Evolutionary conservation across 441 rosid species (phyloP).

Genomic region (Arabidopsis lyrata): DNA sequence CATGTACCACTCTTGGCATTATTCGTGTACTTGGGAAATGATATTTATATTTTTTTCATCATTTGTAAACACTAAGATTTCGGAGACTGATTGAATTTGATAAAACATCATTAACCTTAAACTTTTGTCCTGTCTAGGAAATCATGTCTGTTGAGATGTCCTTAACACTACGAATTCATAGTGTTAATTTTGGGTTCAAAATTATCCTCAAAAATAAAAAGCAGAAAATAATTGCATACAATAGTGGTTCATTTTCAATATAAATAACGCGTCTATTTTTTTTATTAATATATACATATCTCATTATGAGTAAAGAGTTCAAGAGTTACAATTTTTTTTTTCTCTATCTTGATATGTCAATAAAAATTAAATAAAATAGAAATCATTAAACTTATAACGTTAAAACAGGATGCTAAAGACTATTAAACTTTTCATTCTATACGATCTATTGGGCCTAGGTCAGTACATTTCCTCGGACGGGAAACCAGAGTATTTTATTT

Average conservation of each 20-base stretch:
- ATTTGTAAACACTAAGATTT: slow-evolving; percentile 15
- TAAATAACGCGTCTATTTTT: not conserved
- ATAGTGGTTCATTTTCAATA: not conserved
- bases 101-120: slow-evolving; percentile 2
- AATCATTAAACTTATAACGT: too few relatives aligned
- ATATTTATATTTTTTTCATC: slow-evolving; percentile 25
- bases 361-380: not conserved
- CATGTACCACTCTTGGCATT: slow-evolving; percentile 37
- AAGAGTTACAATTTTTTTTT: not conserved
- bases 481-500: too few relatives aligned
- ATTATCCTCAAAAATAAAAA: not conserved
- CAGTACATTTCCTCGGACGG: too few relatives aligned
- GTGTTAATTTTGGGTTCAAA: not conserved
- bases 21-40: slow-evolving; percentile 38
- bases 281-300: too few relatives aligned
- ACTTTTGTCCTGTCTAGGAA: slow-evolving; percentile 7
- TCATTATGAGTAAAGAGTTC: not conserved
- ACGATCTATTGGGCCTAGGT: too few relatives aligned
- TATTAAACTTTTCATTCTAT: too few relatives aligned
- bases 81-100: slow-evolving; percentile 5
- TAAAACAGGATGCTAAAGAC: too few relatives aligned
- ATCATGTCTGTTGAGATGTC: not conserved
- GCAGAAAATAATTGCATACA: not conserved
- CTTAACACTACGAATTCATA: not conserved
- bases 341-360: not conserved